Percentiles rank a stretch among this genome's conserved stretches.
These are phyloP conservation scores for Incumbomyces delicatus DNA, from an alignment of 2,329 filamentous ascomycete genomes.

Conservation along the genomic window DNA sequence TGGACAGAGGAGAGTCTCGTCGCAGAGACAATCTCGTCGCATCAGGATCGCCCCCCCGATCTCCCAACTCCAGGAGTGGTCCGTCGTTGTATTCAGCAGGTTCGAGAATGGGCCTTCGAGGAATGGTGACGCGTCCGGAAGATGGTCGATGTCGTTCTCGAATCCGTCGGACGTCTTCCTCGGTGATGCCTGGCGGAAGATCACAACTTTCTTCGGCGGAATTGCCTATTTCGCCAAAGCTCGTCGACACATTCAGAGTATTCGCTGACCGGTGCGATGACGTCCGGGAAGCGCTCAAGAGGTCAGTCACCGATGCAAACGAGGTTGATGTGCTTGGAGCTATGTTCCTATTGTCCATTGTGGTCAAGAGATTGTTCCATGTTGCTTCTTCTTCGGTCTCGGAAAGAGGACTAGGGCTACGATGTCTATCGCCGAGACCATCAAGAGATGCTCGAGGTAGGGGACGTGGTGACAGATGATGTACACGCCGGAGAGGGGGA, in stretches of 20 bases:
- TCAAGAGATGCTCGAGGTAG: conserved; percentile 38
- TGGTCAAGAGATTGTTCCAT: conserved; percentile 75
- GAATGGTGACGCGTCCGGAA: conserved; percentile 1
- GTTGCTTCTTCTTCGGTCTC: conserved; percentile 38
- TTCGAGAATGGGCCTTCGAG: conserved; percentile 5
- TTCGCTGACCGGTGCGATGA: conserved; percentile 34
- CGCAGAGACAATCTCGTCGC: background rate
- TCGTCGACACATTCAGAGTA: conserved; percentile 35
- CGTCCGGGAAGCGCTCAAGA: conserved; percentile 10
- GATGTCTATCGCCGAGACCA: conserved; percentile 73
- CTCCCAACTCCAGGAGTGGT: too few relatives aligned
- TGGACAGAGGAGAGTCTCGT: background rate
- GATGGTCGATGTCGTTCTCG: conserved; percentile 15
- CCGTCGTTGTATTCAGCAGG: background rate
- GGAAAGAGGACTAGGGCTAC: conserved; percentile 59
- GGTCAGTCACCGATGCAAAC: conserved; percentile 57
- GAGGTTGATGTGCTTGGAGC: conserved; percentile 73
- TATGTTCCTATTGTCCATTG: conserved; percentile 70
- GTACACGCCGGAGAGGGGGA: conserved; percentile 25
- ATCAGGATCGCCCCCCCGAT: background rate
- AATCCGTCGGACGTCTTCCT: conserved; percentile 19
- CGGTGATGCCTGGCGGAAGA: conserved; percentile 19
- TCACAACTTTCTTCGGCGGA: conserved; percentile 17
- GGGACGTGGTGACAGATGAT: conserved; percentile 22
- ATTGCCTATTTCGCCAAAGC: conserved; percentile 19